Conservation (phyloP, 345 rosid species). For the Bruguiera parviflora region DNA sequence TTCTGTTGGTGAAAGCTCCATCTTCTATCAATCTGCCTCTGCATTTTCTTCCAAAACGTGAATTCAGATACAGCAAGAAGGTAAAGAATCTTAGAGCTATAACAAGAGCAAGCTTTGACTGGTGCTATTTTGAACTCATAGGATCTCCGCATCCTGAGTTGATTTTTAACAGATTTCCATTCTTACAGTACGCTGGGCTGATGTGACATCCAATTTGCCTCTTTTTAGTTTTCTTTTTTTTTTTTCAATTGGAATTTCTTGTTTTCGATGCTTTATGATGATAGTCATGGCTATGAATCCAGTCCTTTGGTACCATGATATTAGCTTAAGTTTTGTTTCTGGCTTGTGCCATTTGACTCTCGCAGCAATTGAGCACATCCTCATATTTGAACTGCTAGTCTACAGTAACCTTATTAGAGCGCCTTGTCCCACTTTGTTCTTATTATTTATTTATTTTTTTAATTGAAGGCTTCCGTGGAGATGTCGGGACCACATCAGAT, state of each 20-base stretch:
- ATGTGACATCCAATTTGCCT: too few relatives aligned
- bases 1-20: slow-evolving; percentile 77
- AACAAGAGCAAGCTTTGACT: background rate
- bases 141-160: background rate
- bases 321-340: background rate
- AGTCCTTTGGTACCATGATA: background rate
- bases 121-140: background rate
- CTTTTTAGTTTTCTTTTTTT: too few relatives aligned
- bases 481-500: too few relatives aligned
- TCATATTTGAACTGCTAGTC: too few relatives aligned
- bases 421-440: too few relatives aligned
- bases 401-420: too few relatives aligned
- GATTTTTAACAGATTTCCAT: background rate
- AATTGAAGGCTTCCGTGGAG: too few relatives aligned
- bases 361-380: too few relatives aligned
- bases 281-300: background rate
- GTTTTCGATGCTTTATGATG: background rate
- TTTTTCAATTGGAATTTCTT: background rate
- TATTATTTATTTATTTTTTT: too few relatives aligned
- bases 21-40: slow-evolving; percentile 60
- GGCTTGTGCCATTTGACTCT: too few relatives aligned
- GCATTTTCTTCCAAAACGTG: slow-evolving; percentile 95
- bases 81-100: slow-evolving; percentile 25
- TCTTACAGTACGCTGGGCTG: background rate
- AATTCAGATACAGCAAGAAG: slow-evolving; percentile 81